Evolutionary conservation across 1,139 yeast genomes (phyloP).

Genomic region (Geotrichum siamense): DNA sequence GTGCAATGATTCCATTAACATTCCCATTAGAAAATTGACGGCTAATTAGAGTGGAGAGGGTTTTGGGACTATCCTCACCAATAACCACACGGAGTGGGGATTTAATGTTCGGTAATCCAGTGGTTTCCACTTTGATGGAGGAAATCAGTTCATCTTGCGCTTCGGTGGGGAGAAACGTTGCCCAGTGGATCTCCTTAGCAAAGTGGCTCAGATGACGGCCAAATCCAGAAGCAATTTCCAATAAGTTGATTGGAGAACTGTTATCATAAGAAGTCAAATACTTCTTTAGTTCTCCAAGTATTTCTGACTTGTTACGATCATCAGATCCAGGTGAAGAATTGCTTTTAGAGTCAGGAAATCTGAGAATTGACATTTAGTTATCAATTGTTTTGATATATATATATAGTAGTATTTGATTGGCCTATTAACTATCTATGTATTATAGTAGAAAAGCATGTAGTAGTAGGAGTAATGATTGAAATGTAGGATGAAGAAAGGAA

Average conservation of each 20-base stretch:
- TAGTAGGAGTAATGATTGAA: too few relatives aligned
- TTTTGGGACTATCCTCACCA: not conserved
- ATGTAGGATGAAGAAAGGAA: too few relatives aligned
- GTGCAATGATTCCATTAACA: conserved; percentile 6
- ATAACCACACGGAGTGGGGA: not conserved
- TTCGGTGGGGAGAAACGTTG: conserved; percentile 6
- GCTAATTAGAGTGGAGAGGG: not conserved
- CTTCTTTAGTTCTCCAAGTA: not conserved
- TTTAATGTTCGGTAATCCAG: not conserved
- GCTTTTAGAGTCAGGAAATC: conserved; percentile 1
- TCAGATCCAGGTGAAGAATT: conserved; percentile 4
- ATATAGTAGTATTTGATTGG: too few relatives aligned
- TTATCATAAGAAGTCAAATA: not conserved
- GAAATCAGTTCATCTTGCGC: conserved; percentile 7
- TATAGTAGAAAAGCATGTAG: too few relatives aligned
- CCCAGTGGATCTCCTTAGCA: conserved; percentile 3
- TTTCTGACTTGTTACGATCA: conserved; percentile 5
- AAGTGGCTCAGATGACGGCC: conserved; percentile 5
- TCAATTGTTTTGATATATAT: too few relatives aligned
- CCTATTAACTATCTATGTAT: too few relatives aligned
- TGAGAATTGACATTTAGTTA: too few relatives aligned
- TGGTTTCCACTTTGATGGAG: not conserved
- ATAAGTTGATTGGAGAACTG: not conserved
- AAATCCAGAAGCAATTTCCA: conserved; percentile 13
- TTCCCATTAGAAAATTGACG: not conserved